These are phyloP conservation scores for Trichoderma atroviride DNA, from an alignment of 2,329 filamentous ascomycete species.

Conservation along the genomic window DNA sequence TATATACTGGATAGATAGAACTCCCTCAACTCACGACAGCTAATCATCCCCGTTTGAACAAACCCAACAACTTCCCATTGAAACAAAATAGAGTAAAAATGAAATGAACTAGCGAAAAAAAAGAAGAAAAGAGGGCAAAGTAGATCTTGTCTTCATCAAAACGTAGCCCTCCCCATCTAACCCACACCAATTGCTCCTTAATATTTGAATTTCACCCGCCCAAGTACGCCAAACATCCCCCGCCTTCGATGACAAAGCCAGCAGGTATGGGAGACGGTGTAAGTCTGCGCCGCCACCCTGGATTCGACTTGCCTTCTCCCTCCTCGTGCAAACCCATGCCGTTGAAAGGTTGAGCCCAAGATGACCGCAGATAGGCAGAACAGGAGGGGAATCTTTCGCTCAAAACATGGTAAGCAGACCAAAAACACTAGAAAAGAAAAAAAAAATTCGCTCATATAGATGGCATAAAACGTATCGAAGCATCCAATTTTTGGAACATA, in stretches of 20 bases:
- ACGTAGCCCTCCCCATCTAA: conserved; percentile 27
- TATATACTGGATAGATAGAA: conserved; percentile 6
- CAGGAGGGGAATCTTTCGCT: conserved; percentile 25
- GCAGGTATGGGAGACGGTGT: background rate
- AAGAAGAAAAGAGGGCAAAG: background rate
- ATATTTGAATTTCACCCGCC: conserved; percentile 32
- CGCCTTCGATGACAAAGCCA: background rate
- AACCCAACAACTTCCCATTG: conserved; percentile 29
- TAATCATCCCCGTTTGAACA: conserved; percentile 27
- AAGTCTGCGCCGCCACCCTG: background rate
- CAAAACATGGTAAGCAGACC: conserved; percentile 10
- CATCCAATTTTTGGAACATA: conserved; percentile 9
- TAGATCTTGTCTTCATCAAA: conserved; percentile 20
- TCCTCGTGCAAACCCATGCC: conserved; percentile 32
- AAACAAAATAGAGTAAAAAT: background rate
- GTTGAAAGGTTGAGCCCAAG: background rate
- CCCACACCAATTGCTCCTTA: conserved; percentile 25
- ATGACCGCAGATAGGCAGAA: conserved; percentile 16
- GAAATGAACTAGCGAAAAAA: background rate
- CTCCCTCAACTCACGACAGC: conserved; percentile 23
- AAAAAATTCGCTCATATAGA: conserved; percentile 28
- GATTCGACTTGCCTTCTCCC: conserved; percentile 28
- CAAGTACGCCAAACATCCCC: conserved; percentile 24
- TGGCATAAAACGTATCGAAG: conserved; percentile 9
- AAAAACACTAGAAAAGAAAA: background rate